Conservation (phyloP, 139 green algal species). For the Closterium sp. region DNA sequence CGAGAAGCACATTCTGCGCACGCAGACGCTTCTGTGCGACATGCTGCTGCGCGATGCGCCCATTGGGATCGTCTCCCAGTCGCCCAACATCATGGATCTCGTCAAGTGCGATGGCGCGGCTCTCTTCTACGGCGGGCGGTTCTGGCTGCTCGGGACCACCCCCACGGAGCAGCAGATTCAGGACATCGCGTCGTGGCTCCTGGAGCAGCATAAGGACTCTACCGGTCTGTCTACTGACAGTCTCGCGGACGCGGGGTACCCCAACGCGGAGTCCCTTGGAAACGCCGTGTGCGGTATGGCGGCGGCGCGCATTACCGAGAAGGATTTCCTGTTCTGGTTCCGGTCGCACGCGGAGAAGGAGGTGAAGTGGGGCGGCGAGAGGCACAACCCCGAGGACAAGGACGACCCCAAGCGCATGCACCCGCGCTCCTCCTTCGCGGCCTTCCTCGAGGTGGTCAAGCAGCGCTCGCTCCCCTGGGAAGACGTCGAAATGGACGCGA, state of each 20-base stretch:
- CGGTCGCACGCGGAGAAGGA: constrained; percentile 49
- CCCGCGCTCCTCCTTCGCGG: constrained; percentile 43
- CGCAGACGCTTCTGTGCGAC: constrained; percentile 54
- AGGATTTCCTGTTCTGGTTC: constrained; percentile 56
- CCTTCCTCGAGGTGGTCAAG: constrained; percentile 54
- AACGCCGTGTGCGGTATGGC: constrained; percentile 50
- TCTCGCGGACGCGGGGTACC: constrained; percentile 46
- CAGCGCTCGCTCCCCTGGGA: constrained; percentile 44
- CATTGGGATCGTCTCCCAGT: constrained; percentile 52
- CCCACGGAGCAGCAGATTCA: constrained; percentile 45
- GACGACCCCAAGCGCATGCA: constrained; percentile 49
- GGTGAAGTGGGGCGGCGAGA: constrained; percentile 44
- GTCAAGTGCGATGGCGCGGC: constrained; percentile 52
- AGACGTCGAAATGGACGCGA: constrained; percentile 53
- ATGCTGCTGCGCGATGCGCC: constrained; percentile 54
- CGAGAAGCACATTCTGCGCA: constrained; percentile 55
- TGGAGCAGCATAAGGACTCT: constrained; percentile 44
- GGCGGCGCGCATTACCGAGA: constrained; percentile 49
- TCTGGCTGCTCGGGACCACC: constrained; percentile 45
- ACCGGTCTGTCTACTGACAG: constrained; percentile 52
- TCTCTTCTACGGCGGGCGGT: constrained; percentile 43
- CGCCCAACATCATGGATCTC: constrained; percentile 54
- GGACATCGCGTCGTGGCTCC: constrained; percentile 40
- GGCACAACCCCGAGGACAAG: constrained; percentile 34
- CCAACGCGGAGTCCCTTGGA: constrained; percentile 22